Evolutionary conservation across 2,329 filamentous ascomycete genomes (phyloP), one percentile per base, ranked within the genome.

Genomic region (Calonectria henricotiae): DNA sequence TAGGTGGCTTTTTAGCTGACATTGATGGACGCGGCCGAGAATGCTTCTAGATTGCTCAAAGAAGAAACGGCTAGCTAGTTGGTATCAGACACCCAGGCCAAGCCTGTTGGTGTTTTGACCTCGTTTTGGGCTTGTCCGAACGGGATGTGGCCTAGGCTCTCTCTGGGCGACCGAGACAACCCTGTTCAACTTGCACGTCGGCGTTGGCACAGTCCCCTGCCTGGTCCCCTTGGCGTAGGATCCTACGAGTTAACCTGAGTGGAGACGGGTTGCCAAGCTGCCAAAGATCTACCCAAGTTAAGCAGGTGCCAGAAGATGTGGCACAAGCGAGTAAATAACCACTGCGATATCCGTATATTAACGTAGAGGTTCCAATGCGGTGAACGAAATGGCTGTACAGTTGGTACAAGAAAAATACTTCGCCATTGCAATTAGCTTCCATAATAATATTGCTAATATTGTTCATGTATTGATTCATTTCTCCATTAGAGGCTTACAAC

Each of bases 91-190:
- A 11, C 3, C 4, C 5, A 13, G 5, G 20, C 20, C 43, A 12
- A 7, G n/a, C 13, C 20, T 13, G 49, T n/a, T 35, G 20, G 35
- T 25, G 46, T 51, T 41, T 30, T 51, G 61, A 49, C 51, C 51
- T 25, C 35, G 51, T 58, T 58, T 58, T 37, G 51, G 35, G 51
- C 20, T 58, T 20, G 27, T 30, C n/a, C 25, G 12, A 58, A 58
- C 51, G 39, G 51, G 7, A 58, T 58, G 51, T 58, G 51, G 51
- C 35, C 51, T 37, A 58, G 51, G 51, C 51, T 58, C n/a, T 35
- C 23, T 35, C 23, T 39, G 9, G 35, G 51, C 51, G 51, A 30
- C 51, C 32, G 20, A 58, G 32, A 32, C 17, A 13, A 39, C 35
- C 51, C 51, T 58, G 51, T 23, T 58, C 35, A 58, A 58, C 51